phyloP scores from a whole-genome alignment of 2,329 filamentous ascomycete genomes.

The Septoria linicola region DNA sequence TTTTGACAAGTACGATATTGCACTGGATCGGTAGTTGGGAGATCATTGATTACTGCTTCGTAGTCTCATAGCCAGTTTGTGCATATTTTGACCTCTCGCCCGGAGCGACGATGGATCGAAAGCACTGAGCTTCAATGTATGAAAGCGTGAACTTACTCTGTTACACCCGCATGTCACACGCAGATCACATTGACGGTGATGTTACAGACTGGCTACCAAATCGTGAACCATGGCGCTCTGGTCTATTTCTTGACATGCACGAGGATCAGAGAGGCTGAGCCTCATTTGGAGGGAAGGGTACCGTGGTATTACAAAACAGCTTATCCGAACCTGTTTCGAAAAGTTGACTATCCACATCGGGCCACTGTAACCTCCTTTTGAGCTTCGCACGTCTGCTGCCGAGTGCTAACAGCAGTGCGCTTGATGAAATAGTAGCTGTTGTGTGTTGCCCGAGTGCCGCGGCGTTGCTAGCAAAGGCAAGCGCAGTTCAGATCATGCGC shows the following conservation, averaged over 20 bases:
- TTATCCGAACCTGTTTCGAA: background rate
- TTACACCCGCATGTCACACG: background rate
- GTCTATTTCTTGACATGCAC: conserved; percentile 6
- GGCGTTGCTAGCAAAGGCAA: too few relatives aligned
- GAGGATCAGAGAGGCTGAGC: too few relatives aligned
- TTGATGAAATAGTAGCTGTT: too few relatives aligned
- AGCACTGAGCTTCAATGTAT: conserved; percentile 5
- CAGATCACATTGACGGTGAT: too few relatives aligned
- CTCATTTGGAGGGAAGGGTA: background rate
- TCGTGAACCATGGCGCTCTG: background rate
- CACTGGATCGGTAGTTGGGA: conserved; percentile 3
- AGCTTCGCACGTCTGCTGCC: too few relatives aligned
- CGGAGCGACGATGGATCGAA: conserved; percentile 7
- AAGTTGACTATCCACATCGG: background rate
- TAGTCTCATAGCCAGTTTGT: conserved; percentile 11
- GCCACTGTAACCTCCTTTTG: background rate
- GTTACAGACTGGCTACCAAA: too few relatives aligned
- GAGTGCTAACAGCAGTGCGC: too few relatives aligned
- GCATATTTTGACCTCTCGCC: conserved; percentile 1
- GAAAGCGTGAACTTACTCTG: background rate
- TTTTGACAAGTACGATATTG: conserved; percentile 13
- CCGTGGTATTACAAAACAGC: background rate
- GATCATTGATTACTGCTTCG: conserved; percentile 2
- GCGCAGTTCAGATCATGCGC: too few relatives aligned
- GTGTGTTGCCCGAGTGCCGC: too few relatives aligned